Conservation (phyloP, 805 yeast species). For the Yamadazyma sp. region DNA sequence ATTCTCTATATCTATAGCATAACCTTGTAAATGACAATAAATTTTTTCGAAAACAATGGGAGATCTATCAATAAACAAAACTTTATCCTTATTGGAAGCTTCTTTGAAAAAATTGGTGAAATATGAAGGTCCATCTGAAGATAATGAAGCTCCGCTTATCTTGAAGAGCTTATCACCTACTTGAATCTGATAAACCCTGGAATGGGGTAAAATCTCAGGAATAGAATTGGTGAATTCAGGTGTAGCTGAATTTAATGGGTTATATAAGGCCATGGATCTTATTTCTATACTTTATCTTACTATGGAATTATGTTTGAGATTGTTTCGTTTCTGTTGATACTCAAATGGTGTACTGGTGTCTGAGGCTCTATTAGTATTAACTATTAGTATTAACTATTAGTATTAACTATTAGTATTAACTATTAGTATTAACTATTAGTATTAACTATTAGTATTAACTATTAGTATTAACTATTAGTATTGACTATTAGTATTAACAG, state of each 20-base stretch:
- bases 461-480: too few relatives aligned
- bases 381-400: too few relatives aligned
- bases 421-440: too few relatives aligned
- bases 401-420: too few relatives aligned
- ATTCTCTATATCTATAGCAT: constrained; percentile 55
- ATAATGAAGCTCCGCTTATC: constrained; percentile 80
- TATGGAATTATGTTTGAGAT: too few relatives aligned
- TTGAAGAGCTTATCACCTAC: constrained; percentile 62
- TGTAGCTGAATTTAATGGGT: constrained; percentile 12
- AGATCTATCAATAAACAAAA: constrained; percentile 69
- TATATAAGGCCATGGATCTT: too few relatives aligned
- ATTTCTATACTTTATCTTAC: too few relatives aligned
- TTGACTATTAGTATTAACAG: too few relatives aligned
- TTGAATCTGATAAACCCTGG: constrained; percentile 64
- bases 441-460: too few relatives aligned
- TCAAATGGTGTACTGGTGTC: too few relatives aligned
- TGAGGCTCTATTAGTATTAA: too few relatives aligned
- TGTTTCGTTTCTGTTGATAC: too few relatives aligned
- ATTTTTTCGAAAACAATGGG: constrained; percentile 67
- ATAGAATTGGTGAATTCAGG: constrained; percentile 41
- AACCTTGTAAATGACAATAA: constrained; percentile 76
- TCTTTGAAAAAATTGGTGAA: constrained; percentile 68
- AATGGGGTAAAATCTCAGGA: constrained; percentile 61
- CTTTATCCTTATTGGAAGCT: constrained; percentile 35
- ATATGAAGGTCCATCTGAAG: constrained; percentile 85